phyloP scores from a whole-genome alignment of 306 rosid genomes.

The Quercus dentata region DNA sequence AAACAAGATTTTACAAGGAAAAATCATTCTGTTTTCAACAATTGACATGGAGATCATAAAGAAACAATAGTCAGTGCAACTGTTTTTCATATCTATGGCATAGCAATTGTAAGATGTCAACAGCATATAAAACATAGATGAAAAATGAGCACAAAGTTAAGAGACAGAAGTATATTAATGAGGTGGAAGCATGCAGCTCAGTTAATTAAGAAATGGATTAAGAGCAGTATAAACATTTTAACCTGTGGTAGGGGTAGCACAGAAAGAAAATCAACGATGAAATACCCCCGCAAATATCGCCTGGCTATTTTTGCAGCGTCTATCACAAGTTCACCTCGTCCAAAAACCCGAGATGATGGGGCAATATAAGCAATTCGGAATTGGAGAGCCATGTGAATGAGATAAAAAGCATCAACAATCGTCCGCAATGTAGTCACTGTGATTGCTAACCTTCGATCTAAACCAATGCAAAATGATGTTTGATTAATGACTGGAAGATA shows the following conservation, averaged over 20 bases:
- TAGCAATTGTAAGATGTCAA: neutral
- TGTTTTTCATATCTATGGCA: neutral
- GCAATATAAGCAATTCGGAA: conserved; percentile 96
- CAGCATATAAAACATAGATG: neutral
- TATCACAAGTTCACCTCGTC: conserved; percentile 98
- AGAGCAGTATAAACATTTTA: conserved; percentile 20
- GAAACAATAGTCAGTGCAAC: neutral
- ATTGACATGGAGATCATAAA: neutral
- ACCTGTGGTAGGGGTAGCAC: conserved; percentile 98
- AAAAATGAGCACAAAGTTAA: neutral
- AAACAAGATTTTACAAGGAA: neutral
- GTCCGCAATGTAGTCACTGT: conserved; percentile 84
- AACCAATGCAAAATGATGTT: conserved; percentile 60
- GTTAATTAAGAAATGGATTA: conserved; percentile 1
- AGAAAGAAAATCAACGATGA: conserved; percentile 76
- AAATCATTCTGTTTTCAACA: neutral
- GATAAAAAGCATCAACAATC: conserved; percentile 77
- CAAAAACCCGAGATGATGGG: conserved; percentile 98
- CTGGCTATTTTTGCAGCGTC: conserved; percentile 85
- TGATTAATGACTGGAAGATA: conserved; percentile 82
- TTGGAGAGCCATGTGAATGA: conserved; percentile 92
- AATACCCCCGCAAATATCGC: conserved; percentile 73
- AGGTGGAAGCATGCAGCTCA: conserved; percentile 1
- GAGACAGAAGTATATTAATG: conserved; percentile 2
- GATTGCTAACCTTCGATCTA: conserved; percentile 71